Percentiles rank a stretch among this genome's conserved stretches.
Conservation (phyloP, 2,329 filamentous ascomycete species). For the Colletotrichum sp. region DNA sequence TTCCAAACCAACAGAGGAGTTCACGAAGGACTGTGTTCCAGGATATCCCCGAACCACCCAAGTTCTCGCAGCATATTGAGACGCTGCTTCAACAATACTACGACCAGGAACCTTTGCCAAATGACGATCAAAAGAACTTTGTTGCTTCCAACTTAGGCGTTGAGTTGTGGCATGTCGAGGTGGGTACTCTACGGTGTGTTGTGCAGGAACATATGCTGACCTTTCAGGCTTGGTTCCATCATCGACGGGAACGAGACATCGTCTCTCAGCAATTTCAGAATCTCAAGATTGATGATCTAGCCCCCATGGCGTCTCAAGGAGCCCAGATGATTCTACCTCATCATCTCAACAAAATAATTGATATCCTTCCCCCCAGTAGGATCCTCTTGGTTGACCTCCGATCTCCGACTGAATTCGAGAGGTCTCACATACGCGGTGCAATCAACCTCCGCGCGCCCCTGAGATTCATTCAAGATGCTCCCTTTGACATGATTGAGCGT, state of each 20-base stretch:
- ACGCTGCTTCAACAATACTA: slow-evolving; percentile 60
- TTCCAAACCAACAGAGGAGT: slow-evolving; percentile 50
- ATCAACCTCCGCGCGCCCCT: slow-evolving; percentile 57
- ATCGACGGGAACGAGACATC: slow-evolving; percentile 54
- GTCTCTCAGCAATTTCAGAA: slow-evolving; percentile 49
- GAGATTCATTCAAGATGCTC: slow-evolving; percentile 51
- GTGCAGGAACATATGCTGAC: background rate
- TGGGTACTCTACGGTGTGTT: slow-evolving; percentile 27
- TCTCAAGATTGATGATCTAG: slow-evolving; percentile 44
- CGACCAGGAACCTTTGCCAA: slow-evolving; percentile 50
- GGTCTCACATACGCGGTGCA: slow-evolving; percentile 56
- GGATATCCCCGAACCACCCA: slow-evolving; percentile 45
- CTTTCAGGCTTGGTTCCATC: slow-evolving; percentile 56
- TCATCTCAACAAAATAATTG: slow-evolving; percentile 54
- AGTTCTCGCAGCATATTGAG: slow-evolving; percentile 54
- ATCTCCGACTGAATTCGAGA: slow-evolving; percentile 49
- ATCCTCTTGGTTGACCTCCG: slow-evolving; percentile 57
- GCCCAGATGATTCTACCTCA: slow-evolving; percentile 56
- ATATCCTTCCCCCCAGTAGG: slow-evolving; percentile 52
- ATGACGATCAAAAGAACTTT: slow-evolving; percentile 54
- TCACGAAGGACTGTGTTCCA: slow-evolving; percentile 43
- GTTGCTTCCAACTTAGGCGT: slow-evolving; percentile 60
- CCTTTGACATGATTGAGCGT: slow-evolving; percentile 56
- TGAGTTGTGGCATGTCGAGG: slow-evolving; percentile 54
- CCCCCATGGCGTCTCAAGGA: slow-evolving; percentile 32